A percentile compares a stretch with the other conserved stretches of the same genome.
Conservation (phyloP, 306 rosid species). For the Castanospermum australe region DNA sequence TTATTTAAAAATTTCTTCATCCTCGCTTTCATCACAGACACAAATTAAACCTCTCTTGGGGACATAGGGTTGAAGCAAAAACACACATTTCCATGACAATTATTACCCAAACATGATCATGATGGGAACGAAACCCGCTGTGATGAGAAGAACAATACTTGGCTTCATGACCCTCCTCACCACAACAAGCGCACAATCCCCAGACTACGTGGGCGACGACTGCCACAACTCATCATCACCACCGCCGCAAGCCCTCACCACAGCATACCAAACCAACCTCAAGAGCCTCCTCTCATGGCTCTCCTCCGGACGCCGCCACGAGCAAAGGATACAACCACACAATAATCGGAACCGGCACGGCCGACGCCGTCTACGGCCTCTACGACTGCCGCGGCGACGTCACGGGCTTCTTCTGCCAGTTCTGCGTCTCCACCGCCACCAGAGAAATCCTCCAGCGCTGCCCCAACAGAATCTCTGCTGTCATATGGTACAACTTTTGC, state of each 20-base stretch:
- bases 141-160: not conserved
- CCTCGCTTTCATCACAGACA: no score
- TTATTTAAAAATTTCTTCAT: no score
- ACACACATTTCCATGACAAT: not conserved
- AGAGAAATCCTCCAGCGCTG: constrained; percentile 15
- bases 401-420: constrained; percentile 28
- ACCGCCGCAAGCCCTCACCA: constrained; percentile 14
- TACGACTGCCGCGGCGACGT: constrained; percentile 45
- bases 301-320: constrained; percentile 13
- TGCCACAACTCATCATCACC: constrained; percentile 24
- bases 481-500: constrained; percentile 34
- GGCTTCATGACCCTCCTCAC: constrained; percentile 11
- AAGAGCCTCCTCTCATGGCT: constrained; percentile 7
- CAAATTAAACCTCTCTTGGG: no score
- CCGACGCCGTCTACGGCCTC: constrained; percentile 30
- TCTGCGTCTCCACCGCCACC: constrained; percentile 38
- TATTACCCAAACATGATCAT: not conserved
- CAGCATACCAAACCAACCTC: constrained; percentile 33
- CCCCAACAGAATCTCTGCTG: constrained; percentile 30
- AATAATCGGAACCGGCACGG: not conserved
- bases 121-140: not conserved
- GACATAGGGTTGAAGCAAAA: not conserved
- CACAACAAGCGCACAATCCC: constrained; percentile 16
- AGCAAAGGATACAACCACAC: constrained; percentile 36
- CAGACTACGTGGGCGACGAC: constrained; percentile 30